Conservation (phyloP, 305 asterid genomes). For the Salvia sclarea region DNA sequence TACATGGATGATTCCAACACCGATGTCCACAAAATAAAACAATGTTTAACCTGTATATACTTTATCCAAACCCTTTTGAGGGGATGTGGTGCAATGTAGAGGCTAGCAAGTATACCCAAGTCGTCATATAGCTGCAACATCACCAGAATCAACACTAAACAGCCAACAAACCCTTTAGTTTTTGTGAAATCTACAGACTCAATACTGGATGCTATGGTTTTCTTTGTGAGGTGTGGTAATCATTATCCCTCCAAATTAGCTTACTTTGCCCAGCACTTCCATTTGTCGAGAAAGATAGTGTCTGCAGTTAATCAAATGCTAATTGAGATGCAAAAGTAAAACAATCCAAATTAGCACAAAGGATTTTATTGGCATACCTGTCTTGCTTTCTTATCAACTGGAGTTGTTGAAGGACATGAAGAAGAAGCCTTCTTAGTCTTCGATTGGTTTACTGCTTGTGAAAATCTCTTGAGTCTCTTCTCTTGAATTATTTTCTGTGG, state of each 20-base stretch:
- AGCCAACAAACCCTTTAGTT: constrained; percentile 27
- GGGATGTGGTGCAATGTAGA: constrained; percentile 22
- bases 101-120: constrained; percentile 31
- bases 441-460: constrained; percentile 45
- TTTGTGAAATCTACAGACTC: constrained; percentile 23
- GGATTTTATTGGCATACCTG: constrained; percentile 51
- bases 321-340: constrained; percentile 31
- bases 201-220: constrained; percentile 44
- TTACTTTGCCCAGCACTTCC: constrained; percentile 90
- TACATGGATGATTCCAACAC: constrained; percentile 20
- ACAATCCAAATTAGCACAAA: constrained; percentile 19
- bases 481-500: constrained; percentile 49
- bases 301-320: constrained; percentile 56
- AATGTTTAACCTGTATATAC: constrained; percentile 26
- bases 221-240: constrained; percentile 49
- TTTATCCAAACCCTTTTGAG: constrained; percentile 22
- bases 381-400: constrained; percentile 83
- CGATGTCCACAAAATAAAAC: no score
- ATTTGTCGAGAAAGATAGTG: constrained; percentile 63
- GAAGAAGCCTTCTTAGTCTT: constrained; percentile 53
- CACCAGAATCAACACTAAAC: constrained; percentile 30
- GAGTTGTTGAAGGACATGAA: constrained; percentile 61
- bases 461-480: constrained; percentile 54
- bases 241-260: constrained; percentile 72
- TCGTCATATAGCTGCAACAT: constrained; percentile 27